Base-by-base conservation (phyloP, 1,139 yeast genomes). In the Blastobotrys buckinghamii region DNA sequence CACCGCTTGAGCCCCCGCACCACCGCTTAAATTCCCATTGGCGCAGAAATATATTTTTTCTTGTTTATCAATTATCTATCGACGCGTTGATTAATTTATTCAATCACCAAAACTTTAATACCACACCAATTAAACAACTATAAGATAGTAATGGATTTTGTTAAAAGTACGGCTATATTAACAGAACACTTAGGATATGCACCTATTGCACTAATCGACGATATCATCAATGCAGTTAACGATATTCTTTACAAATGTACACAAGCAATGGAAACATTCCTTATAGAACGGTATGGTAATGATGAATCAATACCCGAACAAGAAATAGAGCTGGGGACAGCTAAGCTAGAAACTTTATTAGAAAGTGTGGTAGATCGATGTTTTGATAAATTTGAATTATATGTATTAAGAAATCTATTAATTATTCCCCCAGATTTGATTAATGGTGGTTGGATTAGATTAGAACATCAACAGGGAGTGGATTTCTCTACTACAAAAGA, bases 151-250 rank as follows among this genome's bases (percentile, higher is more conserved):
- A 50, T 53, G 19, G 45, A 52, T 17, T 55, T 54, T 29, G 53
- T 52, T 29, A 51, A 54, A 37, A 54, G 57, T 24, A 77, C 82
- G 19, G 76, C 82, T 40, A 66, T 85, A 33, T 71, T 90, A 49
- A 86, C 96, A 0, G 97, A 89, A 64, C 96, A 88, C 62, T 70
- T 90, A 42, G 96, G 88, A 30, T 87, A 79, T 61, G 87, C 95
- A 8, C 96, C 97, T 0, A 75, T 89, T n/a, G 80, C 92, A 1
- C 70, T 89, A 24, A 77, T 90, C 7, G 97, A 90, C 61, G 96
- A 89, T 61, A 83, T 90, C 17, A 87, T 90, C 59, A 89, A 89
- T 65, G 87, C 90, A 0, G 95, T 87, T 24, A 89, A 90, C 60
- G 89, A 82, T 50, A 79, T 88, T 34, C 77, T 89, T 78, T 86